phyloP scores from a whole-genome alignment of 2,329 filamentous ascomycete genomes.

The Penicillium sp. region DNA sequence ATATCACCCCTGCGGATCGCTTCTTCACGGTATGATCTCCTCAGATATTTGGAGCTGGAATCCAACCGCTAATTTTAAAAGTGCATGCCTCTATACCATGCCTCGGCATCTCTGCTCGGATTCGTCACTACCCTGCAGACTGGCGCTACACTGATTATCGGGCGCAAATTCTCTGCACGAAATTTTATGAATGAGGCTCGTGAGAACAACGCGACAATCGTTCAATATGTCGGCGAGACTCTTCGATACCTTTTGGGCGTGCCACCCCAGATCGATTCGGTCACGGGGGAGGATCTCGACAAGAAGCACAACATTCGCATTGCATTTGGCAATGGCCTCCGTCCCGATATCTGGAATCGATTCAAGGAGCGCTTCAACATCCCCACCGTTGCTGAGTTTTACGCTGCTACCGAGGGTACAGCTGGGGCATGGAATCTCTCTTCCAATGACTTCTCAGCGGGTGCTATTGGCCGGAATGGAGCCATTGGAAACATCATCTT shows the following conservation, averaged over 20 bases:
- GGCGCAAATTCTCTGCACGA: constrained; percentile 73
- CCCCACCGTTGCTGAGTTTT: constrained; percentile 74
- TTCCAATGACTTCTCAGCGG: constrained; percentile 64
- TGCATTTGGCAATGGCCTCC: constrained; percentile 81
- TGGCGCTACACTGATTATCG: constrained; percentile 68
- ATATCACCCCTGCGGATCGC: constrained; percentile 62
- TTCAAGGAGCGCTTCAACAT: constrained; percentile 82
- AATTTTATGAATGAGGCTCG: constrained; percentile 76
- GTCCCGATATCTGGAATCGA: constrained; percentile 79
- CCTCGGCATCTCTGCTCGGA: constrained; percentile 71
- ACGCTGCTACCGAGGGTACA: constrained; percentile 72
- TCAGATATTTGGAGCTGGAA: not conserved
- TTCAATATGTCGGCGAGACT: constrained; percentile 88
- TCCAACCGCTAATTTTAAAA: constrained; percentile 32
- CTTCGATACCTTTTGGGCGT: constrained; percentile 76
- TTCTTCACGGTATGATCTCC: constrained; percentile 67
- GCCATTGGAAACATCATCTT: not conserved
- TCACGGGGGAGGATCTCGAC: constrained; percentile 68
- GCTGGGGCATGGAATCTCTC: constrained; percentile 70
- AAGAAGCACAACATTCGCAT: constrained; percentile 69
- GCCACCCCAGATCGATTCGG: constrained; percentile 60
- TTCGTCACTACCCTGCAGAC: constrained; percentile 60
- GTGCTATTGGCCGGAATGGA: constrained; percentile 3
- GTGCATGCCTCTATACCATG: constrained; percentile 89
- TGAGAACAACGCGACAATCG: constrained; percentile 67